Evolutionary conservation across 352 stramenopile genomes (phyloP).

Genomic region (Peronosclerospora sorghi): DNA sequence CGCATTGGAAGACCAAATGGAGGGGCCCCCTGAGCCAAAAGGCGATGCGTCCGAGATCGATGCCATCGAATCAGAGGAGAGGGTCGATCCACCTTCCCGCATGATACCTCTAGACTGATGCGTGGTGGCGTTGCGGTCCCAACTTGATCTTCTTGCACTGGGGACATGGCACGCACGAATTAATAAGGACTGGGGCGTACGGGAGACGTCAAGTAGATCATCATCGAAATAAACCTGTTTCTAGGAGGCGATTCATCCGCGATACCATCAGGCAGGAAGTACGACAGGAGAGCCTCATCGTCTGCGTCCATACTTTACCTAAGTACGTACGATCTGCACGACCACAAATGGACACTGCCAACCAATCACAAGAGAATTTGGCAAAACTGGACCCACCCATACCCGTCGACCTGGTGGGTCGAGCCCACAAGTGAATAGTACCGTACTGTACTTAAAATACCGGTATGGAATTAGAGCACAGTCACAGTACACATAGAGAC

Average conservation of each 20-base stretch:
- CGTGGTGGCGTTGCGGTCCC: conserved; percentile 17
- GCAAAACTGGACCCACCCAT: no score
- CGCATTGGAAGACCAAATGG: conserved; percentile 8
- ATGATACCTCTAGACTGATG: background rate
- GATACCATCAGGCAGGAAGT: conserved; percentile 81
- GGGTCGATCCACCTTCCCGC: background rate
- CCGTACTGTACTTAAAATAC: no score
- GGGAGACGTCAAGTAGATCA: background rate
- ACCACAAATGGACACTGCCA: no score
- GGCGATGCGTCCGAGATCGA: conserved; percentile 12
- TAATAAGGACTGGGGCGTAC: background rate
- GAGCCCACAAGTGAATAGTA: no score
- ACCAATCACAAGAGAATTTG: no score
- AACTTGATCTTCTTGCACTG: conserved; percentile 19
- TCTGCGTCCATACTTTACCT: conserved; percentile 26
- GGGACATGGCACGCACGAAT: no score
- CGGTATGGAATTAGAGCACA: no score
- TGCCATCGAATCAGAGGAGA: conserved; percentile 2
- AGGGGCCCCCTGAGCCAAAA: conserved; percentile 10
- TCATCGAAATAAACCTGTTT: conserved; percentile 28
- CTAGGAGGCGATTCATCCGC: conserved; percentile 71
- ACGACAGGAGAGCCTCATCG: conserved; percentile 54
- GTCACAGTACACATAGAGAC: no score
- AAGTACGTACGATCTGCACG: no score
- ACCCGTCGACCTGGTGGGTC: no score